Evolutionary conservation across 306 rosid species (phyloP).

Genomic region (Fragaria ananassa): DNA sequence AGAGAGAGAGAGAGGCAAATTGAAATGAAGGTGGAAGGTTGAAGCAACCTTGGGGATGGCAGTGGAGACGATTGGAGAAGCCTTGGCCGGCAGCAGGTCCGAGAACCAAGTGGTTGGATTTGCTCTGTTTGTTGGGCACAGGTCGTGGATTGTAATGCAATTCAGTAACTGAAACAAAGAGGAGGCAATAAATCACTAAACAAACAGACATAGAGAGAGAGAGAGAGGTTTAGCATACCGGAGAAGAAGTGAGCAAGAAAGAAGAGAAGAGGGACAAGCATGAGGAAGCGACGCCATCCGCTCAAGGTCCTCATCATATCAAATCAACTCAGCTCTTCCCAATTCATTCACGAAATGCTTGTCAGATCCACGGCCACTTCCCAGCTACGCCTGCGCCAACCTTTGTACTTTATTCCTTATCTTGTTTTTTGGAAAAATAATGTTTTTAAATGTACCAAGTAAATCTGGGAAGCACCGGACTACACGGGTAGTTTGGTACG

Average conservation of each 20-base stretch:
- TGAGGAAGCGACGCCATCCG: slow-evolving; percentile 63
- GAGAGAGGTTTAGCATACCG: slow-evolving; percentile 31
- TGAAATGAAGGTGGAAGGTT: neutral
- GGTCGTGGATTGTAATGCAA: slow-evolving; percentile 44
- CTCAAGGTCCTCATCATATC: neutral
- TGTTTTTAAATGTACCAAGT: no score
- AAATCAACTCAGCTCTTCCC: neutral
- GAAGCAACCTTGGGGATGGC: slow-evolving; percentile 48
- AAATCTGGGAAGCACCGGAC: no score
- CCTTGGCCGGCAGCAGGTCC: slow-evolving; percentile 97
- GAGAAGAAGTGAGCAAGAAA: slow-evolving; percentile 60
- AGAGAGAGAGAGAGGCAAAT: neutral
- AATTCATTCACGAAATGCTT: neutral
- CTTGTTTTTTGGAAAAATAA: no score
- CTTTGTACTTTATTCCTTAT: no score
- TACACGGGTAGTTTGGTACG: no score
- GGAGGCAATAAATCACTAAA: neutral
- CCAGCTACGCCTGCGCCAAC: no score
- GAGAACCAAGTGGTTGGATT: slow-evolving; percentile 52
- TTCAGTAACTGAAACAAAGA: slow-evolving; percentile 45
- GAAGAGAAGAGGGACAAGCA: slow-evolving; percentile 60
- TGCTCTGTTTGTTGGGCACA: slow-evolving; percentile 38
- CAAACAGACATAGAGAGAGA: neutral
- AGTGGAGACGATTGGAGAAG: slow-evolving; percentile 73
- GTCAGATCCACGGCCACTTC: neutral